Base-by-base conservation (phyloP, 73 alveolate genomes). In the Durusdinium trenchii region DNA sequence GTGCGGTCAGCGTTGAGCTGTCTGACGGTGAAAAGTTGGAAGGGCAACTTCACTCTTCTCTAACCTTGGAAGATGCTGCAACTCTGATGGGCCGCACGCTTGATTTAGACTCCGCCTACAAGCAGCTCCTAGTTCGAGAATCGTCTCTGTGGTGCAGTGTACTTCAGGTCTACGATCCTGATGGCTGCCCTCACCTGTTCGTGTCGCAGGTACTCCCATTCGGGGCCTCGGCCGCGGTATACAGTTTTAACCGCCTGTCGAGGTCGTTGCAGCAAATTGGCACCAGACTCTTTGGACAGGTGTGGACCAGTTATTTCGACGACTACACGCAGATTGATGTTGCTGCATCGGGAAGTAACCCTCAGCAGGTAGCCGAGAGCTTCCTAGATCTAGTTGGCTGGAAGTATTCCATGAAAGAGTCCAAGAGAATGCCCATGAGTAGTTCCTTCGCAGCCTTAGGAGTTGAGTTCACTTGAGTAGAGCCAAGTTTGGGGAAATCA, bases 171-270 rank as follows among this genome's bases (percentile, higher is more conserved):
- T 32, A 45, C 14, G 52, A 78, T 48, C 60, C 48, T 0, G 23
- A 42, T 62, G 89, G 89, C 1, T 23, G 43, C 40, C 40, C 50
- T 6, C 9, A 28, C 23, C 89, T 78, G 42, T 78, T 78, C 89
- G 36, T 67, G 14, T 14, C 43, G 46, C 30, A 67, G 46, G 81
- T 67, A 10, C 81, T 67, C 6, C 81, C 81, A 32, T 67, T 67
- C 36, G 89, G 89, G 42, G 89, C 62, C 38, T 78, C 89, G 18
- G 57, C 89, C 12, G 51, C 60, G 10, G 89, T 78, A 4, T 78
- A 38, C 35, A 43, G 45, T n/a, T 78, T 78, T 62, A 78, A 78
- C 89, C 18, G 51, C 40, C n/a, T 78, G 38, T 35, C 62, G 40
- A 45, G 89, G 20, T n/a, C 62, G 23, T 43, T 78, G 64, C 38